Conservation (phyloP, 371 early-diverging fungal genomes). For the Spiromyces aspiralis region DNA sequence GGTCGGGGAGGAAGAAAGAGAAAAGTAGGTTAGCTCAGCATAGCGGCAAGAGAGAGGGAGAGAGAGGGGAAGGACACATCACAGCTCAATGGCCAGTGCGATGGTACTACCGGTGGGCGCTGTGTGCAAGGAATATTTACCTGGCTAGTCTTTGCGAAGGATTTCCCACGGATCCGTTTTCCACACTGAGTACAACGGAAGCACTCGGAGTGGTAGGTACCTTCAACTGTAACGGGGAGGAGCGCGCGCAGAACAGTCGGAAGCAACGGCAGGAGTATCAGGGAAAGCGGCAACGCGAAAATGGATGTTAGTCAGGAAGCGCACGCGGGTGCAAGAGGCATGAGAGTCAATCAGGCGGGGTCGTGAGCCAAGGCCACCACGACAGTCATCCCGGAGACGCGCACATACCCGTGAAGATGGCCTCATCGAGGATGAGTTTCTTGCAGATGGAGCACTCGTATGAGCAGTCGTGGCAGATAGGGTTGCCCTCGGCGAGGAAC, state of each 20-base stretch:
- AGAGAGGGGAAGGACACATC: too few relatives aligned
- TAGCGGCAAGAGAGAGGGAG: neutral
- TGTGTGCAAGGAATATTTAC: too few relatives aligned
- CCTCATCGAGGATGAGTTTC: constrained; percentile 70
- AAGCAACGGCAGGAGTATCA: too few relatives aligned
- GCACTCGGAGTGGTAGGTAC: constrained; percentile 71
- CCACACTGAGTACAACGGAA: constrained; percentile 61
- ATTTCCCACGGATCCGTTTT: constrained; percentile 53
- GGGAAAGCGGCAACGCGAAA: too few relatives aligned
- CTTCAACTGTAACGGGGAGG: constrained; percentile 35
- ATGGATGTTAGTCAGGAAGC: too few relatives aligned
- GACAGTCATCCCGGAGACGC: too few relatives aligned
- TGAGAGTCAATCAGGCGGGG: too few relatives aligned
- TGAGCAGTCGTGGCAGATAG: constrained; percentile 75
- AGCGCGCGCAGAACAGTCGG: too few relatives aligned
- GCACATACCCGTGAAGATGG: constrained; percentile 67
- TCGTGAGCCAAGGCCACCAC: too few relatives aligned
- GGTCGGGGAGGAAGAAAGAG: neutral
- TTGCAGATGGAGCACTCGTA: constrained; percentile 67
- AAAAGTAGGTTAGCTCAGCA: neutral
- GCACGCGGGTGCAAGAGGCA: too few relatives aligned
- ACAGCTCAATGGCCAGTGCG: too few relatives aligned
- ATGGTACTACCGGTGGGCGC: too few relatives aligned
- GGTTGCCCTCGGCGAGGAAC: constrained; percentile 63
- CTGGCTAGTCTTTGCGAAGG: constrained; percentile 64